phyloP scores from a whole-genome alignment of 2,329 filamentous ascomycete species.

The Trichoderma guizhouense region DNA sequence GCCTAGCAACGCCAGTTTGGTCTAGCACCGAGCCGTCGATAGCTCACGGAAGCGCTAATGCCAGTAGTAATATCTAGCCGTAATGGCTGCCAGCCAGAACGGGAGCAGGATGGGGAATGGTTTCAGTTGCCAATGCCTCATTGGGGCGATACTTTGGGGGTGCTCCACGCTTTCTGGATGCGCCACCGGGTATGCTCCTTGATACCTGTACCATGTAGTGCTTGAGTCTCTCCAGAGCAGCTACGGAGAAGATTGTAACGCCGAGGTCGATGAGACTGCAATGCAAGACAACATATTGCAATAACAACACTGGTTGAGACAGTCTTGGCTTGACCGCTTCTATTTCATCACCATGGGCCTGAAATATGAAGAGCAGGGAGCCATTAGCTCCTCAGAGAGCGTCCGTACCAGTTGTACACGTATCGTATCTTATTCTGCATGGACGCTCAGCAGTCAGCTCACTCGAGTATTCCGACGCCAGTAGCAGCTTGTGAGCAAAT shows the following conservation, averaged over 20 bases:
- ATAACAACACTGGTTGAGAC: background rate
- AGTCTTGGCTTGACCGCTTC: constrained; percentile 6
- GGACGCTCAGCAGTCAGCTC: background rate
- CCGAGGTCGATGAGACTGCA: background rate
- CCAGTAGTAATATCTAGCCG: constrained; percentile 1
- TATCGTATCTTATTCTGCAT: background rate
- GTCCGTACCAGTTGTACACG: background rate
- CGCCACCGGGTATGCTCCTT: background rate
- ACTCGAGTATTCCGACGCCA: background rate
- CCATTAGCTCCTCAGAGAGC: background rate
- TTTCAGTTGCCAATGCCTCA: constrained; percentile 7
- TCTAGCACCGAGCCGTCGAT: background rate
- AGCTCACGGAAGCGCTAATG: constrained; percentile 13
- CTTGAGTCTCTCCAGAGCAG: background rate
- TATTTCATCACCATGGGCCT: background rate
- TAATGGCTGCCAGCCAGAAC: background rate
- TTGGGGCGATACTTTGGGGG: constrained; percentile 1
- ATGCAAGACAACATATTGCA: background rate
- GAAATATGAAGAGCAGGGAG: background rate
- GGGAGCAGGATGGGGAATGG: constrained; percentile 4
- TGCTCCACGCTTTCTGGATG: background rate
- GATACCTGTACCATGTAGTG: background rate
- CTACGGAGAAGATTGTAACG: background rate
- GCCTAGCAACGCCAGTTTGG: constrained; percentile 5
- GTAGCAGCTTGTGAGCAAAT: background rate